These are phyloP conservation scores for Ambrosia trifida DNA, from an alignment of 129 eudicot species.

Conservation along the genomic window DNA sequence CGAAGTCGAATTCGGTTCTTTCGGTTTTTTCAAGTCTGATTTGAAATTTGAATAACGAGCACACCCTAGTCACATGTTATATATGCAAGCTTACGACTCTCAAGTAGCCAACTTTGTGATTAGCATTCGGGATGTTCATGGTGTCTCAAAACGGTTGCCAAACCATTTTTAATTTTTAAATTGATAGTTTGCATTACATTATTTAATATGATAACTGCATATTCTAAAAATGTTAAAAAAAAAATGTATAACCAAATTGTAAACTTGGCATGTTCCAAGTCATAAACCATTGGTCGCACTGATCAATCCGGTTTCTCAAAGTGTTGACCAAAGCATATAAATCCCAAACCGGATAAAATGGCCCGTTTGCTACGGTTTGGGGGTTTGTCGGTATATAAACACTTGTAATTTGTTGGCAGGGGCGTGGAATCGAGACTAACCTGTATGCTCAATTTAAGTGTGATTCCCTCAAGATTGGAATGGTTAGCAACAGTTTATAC, in stretches of 20 bases:
- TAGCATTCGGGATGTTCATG: not conserved
- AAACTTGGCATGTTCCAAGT: not conserved
- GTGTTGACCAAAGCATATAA: not conserved
- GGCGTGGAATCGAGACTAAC: constrained; percentile 98
- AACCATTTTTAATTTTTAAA: not conserved
- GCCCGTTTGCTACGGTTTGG: not conserved
- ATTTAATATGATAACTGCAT: not conserved
- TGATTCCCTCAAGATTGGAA: constrained; percentile 91
- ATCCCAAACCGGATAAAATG: not conserved
- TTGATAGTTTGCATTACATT: not conserved
- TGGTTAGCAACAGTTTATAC: constrained; percentile 49
- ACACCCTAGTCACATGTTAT: too few species aligned
- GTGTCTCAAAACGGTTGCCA: not conserved
- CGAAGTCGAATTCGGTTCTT: too few species aligned
- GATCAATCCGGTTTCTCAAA: not conserved
- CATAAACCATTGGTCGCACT: not conserved
- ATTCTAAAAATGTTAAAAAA: not conserved
- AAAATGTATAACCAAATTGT: not conserved
- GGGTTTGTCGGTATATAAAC: not conserved
- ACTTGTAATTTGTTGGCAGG: constrained; percentile 48
- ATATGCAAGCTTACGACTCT: not conserved
- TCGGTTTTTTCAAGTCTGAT: too few species aligned
- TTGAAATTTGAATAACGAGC: too few species aligned
- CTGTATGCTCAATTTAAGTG: constrained; percentile 89
- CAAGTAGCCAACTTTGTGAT: not conserved